Percentiles rank a stretch among this genome's conserved stretches.
These are phyloP conservation scores for Puya raimondii DNA, from an alignment of 176 grass and related monocot species.

Conservation along the genomic window DNA sequence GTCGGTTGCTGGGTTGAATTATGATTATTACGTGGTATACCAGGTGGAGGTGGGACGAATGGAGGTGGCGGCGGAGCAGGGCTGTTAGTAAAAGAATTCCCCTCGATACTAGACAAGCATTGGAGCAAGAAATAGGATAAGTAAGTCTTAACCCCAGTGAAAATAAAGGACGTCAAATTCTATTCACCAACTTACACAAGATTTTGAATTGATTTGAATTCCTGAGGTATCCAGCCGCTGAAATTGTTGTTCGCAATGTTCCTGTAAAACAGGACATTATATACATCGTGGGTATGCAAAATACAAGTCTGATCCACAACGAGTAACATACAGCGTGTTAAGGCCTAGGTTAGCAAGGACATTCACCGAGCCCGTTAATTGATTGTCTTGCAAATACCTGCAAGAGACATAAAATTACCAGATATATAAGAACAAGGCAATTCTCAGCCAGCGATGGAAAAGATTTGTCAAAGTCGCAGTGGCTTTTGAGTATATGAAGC, in stretches of 20 bases:
- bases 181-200: slow-evolving; percentile 45
- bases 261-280: slow-evolving; percentile 26
- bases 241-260: slow-evolving; percentile 98
- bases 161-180: not conserved
- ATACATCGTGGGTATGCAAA: slow-evolving; percentile 12
- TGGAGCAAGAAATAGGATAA: slow-evolving; percentile 28
- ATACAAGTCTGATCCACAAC: slow-evolving; percentile 11
- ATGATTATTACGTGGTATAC: slow-evolving; percentile 32
- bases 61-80: slow-evolving; percentile 83
- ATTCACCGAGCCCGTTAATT: slow-evolving; percentile 74
- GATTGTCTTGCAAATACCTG: slow-evolving; percentile 95
- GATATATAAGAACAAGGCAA: slow-evolving; percentile 18
- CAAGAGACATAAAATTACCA: slow-evolving; percentile 17
- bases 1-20: slow-evolving; percentile 24
- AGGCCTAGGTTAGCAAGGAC: slow-evolving; percentile 58
- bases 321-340: slow-evolving; percentile 67
- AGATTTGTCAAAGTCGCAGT: slow-evolving; percentile 20
- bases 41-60: slow-evolving; percentile 58
- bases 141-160: not conserved
- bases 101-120: slow-evolving; percentile 53
- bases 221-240: slow-evolving; percentile 87
- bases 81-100: slow-evolving; percentile 70
- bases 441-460: slow-evolving; percentile 7
- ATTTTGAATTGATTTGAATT: slow-evolving; percentile 80
- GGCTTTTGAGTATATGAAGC: slow-evolving; percentile 3